Percentiles rank a stretch among this genome's conserved stretches.
phyloP scores from a whole-genome alignment of 169 alveolate genomes.

The Neospora caninum region DNA sequence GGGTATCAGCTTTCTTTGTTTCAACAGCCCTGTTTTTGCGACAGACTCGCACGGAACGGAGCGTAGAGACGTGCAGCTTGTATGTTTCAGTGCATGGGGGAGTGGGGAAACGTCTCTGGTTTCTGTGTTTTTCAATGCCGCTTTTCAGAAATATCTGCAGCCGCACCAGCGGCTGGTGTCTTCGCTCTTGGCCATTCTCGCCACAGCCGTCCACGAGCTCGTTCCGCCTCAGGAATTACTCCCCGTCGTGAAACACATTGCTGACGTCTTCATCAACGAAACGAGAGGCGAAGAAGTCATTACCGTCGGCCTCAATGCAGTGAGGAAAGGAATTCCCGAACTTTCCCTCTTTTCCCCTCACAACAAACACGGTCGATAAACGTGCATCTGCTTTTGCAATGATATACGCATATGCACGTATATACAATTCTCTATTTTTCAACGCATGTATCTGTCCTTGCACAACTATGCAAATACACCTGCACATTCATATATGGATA shows the following conservation, averaged over 20 bases:
- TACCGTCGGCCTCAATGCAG: conserved; percentile 85
- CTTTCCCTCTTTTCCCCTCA: background rate
- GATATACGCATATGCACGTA: background rate
- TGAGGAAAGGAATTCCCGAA: conserved; percentile 20
- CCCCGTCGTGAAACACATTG: conserved; percentile 81
- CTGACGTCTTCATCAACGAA: conserved; percentile 85
- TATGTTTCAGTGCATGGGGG: too few relatives aligned
- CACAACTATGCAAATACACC: too few relatives aligned
- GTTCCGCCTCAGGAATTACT: conserved; percentile 89
- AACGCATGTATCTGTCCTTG: too few relatives aligned
- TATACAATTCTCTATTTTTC: background rate
- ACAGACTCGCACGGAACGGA: too few relatives aligned
- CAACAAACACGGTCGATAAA: background rate
- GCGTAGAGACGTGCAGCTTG: too few relatives aligned
- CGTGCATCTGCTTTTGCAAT: background rate
- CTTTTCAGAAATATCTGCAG: conserved; percentile 70
- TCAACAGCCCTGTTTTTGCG: too few relatives aligned
- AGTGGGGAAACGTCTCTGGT: too few relatives aligned
- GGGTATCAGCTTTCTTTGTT: too few relatives aligned
- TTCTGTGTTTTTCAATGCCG: too few relatives aligned
- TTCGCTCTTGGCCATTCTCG: conserved; percentile 82
- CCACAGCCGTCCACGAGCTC: conserved; percentile 86
- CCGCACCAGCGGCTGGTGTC: conserved; percentile 84
- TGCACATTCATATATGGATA: too few relatives aligned
- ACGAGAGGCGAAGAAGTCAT: conserved; percentile 80